A percentile compares a stretch with the other conserved stretches of the same genome.
Evolutionary conservation across 192 early-diverging fungal species (phyloP).

Genomic region (Mortierella claussenii): DNA sequence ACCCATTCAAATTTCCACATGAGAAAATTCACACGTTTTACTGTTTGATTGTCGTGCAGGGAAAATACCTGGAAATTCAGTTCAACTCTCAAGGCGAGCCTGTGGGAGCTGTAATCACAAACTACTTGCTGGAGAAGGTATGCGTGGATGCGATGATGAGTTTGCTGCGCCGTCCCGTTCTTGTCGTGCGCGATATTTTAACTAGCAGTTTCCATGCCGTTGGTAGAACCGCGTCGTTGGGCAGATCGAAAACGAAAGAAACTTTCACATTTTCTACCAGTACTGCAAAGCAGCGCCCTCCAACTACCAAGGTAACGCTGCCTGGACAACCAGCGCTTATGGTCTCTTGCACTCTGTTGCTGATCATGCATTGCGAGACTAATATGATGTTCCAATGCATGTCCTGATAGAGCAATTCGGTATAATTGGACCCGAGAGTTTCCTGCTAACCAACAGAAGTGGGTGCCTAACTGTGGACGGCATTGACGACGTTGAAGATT

Average conservation of each 20-base stretch:
- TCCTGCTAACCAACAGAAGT: slow-evolving; percentile 75
- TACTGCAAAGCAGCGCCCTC: slow-evolving; percentile 82
- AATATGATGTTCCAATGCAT: too few species aligned
- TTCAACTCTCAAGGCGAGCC: slow-evolving; percentile 94
- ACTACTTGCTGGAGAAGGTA: slow-evolving; percentile 97
- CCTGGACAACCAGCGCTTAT: not conserved
- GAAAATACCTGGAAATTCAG: slow-evolving; percentile 99
- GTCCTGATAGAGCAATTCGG: slow-evolving; percentile 65
- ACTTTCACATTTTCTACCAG: slow-evolving; percentile 99
- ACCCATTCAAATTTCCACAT: too few species aligned
- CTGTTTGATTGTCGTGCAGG: slow-evolving; percentile 55
- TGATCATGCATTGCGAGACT: not conserved
- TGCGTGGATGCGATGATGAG: not conserved
- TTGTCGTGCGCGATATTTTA: too few species aligned
- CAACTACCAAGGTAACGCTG: slow-evolving; percentile 77
- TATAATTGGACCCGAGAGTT: slow-evolving; percentile 82
- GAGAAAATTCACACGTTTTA: not conserved
- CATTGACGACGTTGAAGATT: slow-evolving; percentile 92
- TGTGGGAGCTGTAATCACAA: slow-evolving; percentile 96
- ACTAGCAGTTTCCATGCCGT: not conserved
- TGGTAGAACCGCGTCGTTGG: slow-evolving; percentile 90
- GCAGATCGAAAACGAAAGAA: slow-evolving; percentile 93
- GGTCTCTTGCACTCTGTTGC: not conserved
- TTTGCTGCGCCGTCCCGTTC: too few species aligned
- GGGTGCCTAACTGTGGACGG: slow-evolving; percentile 89